A percentile compares a stretch with the other conserved stretches of the same genome.
phyloP scores from a whole-genome alignment of 805 yeast genomes.

The Sugiyamaella floridensis region DNA sequence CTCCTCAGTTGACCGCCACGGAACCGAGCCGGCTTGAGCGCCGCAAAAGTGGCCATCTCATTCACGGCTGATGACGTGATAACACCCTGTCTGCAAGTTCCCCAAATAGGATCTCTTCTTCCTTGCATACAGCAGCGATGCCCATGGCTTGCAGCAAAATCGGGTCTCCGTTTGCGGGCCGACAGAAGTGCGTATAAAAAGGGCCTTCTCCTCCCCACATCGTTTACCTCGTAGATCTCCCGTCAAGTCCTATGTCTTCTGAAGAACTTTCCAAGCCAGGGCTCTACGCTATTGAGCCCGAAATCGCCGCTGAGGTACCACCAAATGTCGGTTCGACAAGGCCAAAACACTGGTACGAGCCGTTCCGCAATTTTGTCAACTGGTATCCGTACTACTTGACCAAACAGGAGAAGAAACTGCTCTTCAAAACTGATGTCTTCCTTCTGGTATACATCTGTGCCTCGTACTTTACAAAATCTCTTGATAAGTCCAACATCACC shows the following conservation, averaged over 20 bases:
- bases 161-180: not conserved
- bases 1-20: no score
- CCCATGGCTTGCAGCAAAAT: not conserved
- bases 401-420: constrained; percentile 25
- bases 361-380: constrained; percentile 21
- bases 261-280: not conserved
- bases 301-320: not conserved
- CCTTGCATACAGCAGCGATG: not conserved
- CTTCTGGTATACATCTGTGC: constrained; percentile 30
- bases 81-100: not conserved
- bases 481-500: constrained; percentile 44
- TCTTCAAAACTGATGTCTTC: constrained; percentile 31
- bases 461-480: constrained; percentile 41
- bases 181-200: no score
- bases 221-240: not conserved
- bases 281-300: not conserved
- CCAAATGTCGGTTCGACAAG: not conserved
- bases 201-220: not conserved
- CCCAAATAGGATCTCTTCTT: not conserved
- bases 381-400: constrained; percentile 30
- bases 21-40: no score
- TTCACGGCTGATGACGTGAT: not conserved
- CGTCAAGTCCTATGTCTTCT: not conserved
- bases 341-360: constrained; percentile 22
- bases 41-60: not conserved